Conservation (phyloP, 192 early-diverging fungal species). For the Chytriomyces sp. region DNA sequence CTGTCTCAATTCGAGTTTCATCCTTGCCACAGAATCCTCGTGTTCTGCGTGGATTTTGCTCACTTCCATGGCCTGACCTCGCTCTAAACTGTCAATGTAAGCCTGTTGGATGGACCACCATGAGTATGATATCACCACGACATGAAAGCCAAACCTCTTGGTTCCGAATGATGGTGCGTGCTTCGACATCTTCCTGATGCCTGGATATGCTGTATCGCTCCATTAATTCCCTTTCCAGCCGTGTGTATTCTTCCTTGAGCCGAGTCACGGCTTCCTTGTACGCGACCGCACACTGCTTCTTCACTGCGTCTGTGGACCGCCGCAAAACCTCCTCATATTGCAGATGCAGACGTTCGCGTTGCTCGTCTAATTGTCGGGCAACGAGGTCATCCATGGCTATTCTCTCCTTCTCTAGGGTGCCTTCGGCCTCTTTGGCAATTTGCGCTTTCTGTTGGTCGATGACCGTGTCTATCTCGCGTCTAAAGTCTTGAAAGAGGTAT, state of each 20-base stretch:
- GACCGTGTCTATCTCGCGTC: neutral
- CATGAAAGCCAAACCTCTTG: conserved; percentile 15
- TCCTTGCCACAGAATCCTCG: neutral
- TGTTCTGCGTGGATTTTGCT: neutral
- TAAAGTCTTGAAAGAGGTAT: neutral
- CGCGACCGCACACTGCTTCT: conserved; percentile 39
- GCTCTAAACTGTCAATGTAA: conserved; percentile 2
- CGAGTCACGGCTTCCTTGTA: conserved; percentile 37
- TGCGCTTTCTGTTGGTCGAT: neutral
- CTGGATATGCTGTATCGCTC: neutral
- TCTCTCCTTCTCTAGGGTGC: neutral
- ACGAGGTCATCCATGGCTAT: neutral
- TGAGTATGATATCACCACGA: neutral
- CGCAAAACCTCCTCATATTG: conserved; percentile 2
- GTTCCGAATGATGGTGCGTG: neutral
- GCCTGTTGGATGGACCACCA: neutral
- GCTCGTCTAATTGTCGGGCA: neutral
- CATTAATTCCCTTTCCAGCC: conserved; percentile 17
- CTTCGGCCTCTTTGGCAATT: neutral
- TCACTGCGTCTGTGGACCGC: conserved; percentile 10
- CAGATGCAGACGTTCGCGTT: neutral
- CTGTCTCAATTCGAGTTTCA: neutral
- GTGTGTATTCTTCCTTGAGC: conserved; percentile 39
- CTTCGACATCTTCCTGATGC: neutral
- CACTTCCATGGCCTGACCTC: neutral